These are phyloP conservation scores for Yarrowia osloensis DNA, from an alignment of 805 yeast species.

Conservation along the genomic window DNA sequence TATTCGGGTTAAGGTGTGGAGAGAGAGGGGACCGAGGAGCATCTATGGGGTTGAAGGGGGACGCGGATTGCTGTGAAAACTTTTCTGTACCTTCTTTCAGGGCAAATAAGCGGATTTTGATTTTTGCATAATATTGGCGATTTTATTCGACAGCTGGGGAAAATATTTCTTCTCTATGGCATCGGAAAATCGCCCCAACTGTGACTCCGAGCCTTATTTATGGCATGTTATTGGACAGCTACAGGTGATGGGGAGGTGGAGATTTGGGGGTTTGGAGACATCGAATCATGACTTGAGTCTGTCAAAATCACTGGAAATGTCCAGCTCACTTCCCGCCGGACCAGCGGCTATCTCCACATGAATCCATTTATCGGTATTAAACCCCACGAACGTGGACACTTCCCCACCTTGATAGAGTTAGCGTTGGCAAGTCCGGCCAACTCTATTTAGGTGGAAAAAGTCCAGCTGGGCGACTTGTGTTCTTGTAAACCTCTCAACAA, in stretches of 20 bases:
- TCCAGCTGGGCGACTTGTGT: not conserved
- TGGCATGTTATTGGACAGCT: not conserved
- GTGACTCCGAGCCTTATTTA: not conserved
- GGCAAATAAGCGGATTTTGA: no score
- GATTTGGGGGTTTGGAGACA: no score
- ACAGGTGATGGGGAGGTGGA: no score
- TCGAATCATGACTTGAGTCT: no score
- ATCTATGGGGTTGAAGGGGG: not conserved
- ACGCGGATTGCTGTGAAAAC: not conserved
- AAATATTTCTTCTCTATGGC: not conserved
- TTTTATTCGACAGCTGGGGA: not conserved
- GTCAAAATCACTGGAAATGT: no score
- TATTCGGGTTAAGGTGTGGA: constrained; percentile 4
- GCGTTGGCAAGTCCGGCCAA: constrained; percentile 11
- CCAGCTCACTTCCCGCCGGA: not conserved
- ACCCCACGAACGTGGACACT: not conserved
- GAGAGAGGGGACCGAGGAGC: not conserved
- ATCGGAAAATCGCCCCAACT: not conserved
- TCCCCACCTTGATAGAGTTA: constrained; percentile 24
- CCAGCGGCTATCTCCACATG: not conserved
- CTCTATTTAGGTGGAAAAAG: not conserved
- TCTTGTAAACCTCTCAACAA: constrained; percentile 23
- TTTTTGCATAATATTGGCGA: not conserved
- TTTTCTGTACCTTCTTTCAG: not conserved
- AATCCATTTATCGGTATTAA: not conserved